Percentiles rank a stretch among this genome's conserved stretches.
These are phyloP conservation scores for Nakaseomyces kungkrabaensis DNA, from an alignment of 1,139 yeast species.

Conservation along the genomic window DNA sequence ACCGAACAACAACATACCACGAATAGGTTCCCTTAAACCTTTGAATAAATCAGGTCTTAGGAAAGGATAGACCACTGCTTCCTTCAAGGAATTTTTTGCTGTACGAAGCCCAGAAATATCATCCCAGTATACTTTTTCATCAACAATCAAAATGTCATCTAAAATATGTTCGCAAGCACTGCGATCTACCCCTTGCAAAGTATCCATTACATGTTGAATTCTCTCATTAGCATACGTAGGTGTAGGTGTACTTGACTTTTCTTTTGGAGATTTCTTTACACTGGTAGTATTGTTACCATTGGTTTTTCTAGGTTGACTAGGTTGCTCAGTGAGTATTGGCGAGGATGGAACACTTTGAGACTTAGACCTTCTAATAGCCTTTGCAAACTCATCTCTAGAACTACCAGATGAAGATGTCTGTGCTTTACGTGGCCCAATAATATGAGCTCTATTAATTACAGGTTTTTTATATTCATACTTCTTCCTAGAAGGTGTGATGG, in stretches of 20 bases:
- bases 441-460: conserved; percentile 15
- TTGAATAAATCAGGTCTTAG: conserved; percentile 52
- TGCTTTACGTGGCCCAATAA: conserved; percentile 11
- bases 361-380: background rate
- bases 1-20: conserved; percentile 57
- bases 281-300: background rate
- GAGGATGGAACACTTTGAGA: conserved; percentile 4
- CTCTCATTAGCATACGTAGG: background rate
- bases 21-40: conserved; percentile 53
- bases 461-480: conserved; percentile 19
- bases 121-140: conserved; percentile 53
- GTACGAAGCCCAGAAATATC: conserved; percentile 51
- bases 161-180: conserved; percentile 35
- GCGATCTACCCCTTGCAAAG: conserved; percentile 35
- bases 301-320: background rate
- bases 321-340: conserved; percentile 2
- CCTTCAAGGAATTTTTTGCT: conserved; percentile 51
- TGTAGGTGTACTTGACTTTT: background rate
- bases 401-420: background rate
- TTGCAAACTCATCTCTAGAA: conserved; percentile 1
- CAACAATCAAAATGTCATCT: conserved; percentile 45
- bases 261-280: conserved; percentile 1
- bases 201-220: conserved; percentile 12
- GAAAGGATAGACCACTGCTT: conserved; percentile 59
- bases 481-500: conserved; percentile 3